A percentile compares a stretch with the other conserved stretches of the same genome.
phyloP scores from a whole-genome alignment of 2,329 filamentous ascomycete species.

The Decorospora gaudefroyi region DNA sequence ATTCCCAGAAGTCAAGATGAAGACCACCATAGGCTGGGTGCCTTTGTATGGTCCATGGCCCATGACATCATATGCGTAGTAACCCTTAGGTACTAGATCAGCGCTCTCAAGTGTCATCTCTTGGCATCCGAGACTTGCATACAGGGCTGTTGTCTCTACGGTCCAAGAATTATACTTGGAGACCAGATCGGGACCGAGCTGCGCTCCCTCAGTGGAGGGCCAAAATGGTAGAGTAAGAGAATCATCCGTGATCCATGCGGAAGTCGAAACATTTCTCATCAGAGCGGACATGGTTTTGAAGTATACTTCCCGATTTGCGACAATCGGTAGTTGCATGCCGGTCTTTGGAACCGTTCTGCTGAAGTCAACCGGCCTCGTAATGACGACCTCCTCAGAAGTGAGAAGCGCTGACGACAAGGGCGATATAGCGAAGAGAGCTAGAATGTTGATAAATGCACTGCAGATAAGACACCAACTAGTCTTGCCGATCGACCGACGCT shows the following conservation, averaged over 20 bases:
- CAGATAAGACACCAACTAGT: conserved; percentile 18
- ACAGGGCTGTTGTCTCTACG: background rate
- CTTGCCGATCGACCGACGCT: conserved; percentile 10
- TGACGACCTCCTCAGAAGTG: conserved; percentile 17
- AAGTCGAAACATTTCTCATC: conserved; percentile 19
- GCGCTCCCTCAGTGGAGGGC: conserved; percentile 16
- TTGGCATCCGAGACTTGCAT: conserved; percentile 4
- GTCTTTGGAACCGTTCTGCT: conserved; percentile 5
- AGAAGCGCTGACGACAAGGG: conserved; percentile 24
- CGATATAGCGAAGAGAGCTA: conserved; percentile 19
- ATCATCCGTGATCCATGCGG: conserved; percentile 20
- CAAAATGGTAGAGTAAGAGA: conserved; percentile 22
- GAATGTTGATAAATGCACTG: conserved; percentile 9
- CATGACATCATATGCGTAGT: conserved; percentile 5
- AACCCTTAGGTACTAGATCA: conserved; percentile 7
- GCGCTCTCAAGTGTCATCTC: conserved; percentile 22
- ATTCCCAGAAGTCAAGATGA: conserved; percentile 14
- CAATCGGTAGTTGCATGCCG: background rate
- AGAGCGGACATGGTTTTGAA: conserved; percentile 19
- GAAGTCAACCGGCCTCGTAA: conserved; percentile 11
- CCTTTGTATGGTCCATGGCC: conserved; percentile 16
- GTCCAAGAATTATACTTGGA: conserved; percentile 4
- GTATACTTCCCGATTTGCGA: conserved; percentile 17
- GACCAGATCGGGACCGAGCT: conserved; percentile 12
- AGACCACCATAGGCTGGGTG: conserved; percentile 20